Conservation (phyloP, 208 protist genomes). For the Trypanosoma rangeli region DNA sequence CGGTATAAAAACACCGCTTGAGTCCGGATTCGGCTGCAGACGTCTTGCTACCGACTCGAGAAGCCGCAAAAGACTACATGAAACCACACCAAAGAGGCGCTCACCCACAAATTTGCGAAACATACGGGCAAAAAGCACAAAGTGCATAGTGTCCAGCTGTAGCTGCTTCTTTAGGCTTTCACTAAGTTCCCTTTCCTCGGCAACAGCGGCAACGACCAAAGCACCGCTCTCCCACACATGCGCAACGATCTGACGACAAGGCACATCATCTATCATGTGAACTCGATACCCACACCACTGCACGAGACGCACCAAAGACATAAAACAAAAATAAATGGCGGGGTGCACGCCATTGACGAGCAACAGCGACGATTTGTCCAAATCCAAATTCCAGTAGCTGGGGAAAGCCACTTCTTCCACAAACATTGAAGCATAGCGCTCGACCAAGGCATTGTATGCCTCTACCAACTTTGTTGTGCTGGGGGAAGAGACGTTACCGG, state of each 20-base stretch:
- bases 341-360: conserved; percentile 28
- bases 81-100: conserved; percentile 5
- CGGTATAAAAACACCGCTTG: background rate
- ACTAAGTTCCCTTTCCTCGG: conserved; percentile 14
- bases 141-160: conserved; percentile 24
- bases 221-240: conserved; percentile 20
- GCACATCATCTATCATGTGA: conserved; percentile 6
- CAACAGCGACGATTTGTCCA: background rate
- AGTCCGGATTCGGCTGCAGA: background rate
- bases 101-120: conserved; percentile 31
- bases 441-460: conserved; percentile 17
- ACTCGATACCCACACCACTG: background rate
- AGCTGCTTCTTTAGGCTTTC: conserved; percentile 19
- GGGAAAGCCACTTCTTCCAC: conserved; percentile 28
- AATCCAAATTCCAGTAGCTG: conserved; percentile 27
- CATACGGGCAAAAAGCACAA: conserved; percentile 38
- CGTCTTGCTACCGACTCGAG: conserved; percentile 13
- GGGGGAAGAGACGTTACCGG: too few relatives aligned
- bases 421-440: conserved; percentile 15
- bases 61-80: conserved; percentile 14
- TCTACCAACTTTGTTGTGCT: conserved; percentile 5
- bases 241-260: conserved; percentile 23
- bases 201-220: conserved; percentile 4
- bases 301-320: conserved; percentile 9
- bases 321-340: conserved; percentile 28